Base-by-base conservation (phyloP, 1,139 yeast species). In the Saccharomyces hybrid region DNA sequence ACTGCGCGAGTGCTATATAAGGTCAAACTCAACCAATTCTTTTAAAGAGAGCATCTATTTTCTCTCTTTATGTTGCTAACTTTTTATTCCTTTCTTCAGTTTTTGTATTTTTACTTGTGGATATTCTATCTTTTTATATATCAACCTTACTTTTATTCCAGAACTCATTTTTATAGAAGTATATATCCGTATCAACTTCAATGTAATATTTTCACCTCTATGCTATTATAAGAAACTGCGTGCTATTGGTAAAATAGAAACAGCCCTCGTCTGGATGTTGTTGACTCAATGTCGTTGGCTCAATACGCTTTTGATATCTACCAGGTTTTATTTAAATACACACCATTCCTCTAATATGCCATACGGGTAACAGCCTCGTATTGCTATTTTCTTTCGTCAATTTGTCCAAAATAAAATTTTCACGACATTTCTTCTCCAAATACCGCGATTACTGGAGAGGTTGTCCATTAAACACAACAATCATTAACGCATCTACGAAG, bases 81-180 rank as follows among this genome's bases (percentile, higher is more conserved):
- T 38, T 38, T 24, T 38, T 38, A 38, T 38, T 38, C 44, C 26
- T 38, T 38, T 3, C 44, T n/a, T n/a, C 11, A 16, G 44, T 38
- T 38, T 38, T 14, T 7, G 8, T 19, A 16, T 19, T 24, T 38
- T 24, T 19, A 19, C 24, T 19, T 38, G 16, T 16, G 44, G 44
- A 38, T 38, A 38, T 16, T 38, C 44, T 38, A 8, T 11, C 44
- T n/a, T 19, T 16, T 38, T 38, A 38, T 38, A 19, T 34, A 34
- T 16, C 8, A 34, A 12, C 42, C 12, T 14, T 38, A 38, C 44
- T 38, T 38, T 38, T 38, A 38, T 19, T 38, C 26, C 44, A 16
- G n/a, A 38, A 19, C 44, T 38, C 44, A 38, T 38, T 38, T 32
- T 38, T 38, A 38, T 38, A 38, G 44, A 38, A 38, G 44, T 38